Conservation (phyloP, 75 land plant genomes). For the Pinus tabuliformis region DNA sequence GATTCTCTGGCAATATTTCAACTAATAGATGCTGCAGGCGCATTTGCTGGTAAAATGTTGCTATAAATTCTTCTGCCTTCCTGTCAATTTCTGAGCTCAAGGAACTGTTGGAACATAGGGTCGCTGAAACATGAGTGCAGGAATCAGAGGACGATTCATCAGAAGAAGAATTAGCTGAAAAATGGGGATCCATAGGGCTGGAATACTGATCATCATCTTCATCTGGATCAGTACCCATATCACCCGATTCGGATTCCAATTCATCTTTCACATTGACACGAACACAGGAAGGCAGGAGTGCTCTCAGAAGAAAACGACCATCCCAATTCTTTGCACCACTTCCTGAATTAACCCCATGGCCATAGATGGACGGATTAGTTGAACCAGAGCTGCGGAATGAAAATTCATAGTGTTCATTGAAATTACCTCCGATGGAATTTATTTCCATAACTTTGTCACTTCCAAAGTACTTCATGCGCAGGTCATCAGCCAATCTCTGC, state of each 20-base stretch:
- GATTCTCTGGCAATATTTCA: neutral
- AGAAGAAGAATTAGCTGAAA: too few relatives aligned
- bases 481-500: neutral
- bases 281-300: neutral
- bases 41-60: conserved; percentile 50
- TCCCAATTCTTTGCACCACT: neutral
- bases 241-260: neutral
- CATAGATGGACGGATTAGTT: too few relatives aligned
- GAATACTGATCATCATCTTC: neutral
- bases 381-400: neutral
- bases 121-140: too few relatives aligned
- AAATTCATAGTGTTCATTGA: neutral
- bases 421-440: neutral
- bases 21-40: conserved; percentile 46
- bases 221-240: neutral
- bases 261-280: neutral
- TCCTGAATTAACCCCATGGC: too few relatives aligned
- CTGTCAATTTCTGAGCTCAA: conserved; percentile 25
- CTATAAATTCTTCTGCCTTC: conserved; percentile 58
- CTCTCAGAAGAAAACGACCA: neutral
- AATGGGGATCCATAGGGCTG: too few relatives aligned
- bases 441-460: neutral
- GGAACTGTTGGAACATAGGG: neutral
- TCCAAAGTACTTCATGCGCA: neutral
- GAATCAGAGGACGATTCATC: too few relatives aligned